These are phyloP conservation scores for Pyrrhoderma lamaoense DNA, from an alignment of 1,284 basidiomycete genomes.

Conservation along the genomic window DNA sequence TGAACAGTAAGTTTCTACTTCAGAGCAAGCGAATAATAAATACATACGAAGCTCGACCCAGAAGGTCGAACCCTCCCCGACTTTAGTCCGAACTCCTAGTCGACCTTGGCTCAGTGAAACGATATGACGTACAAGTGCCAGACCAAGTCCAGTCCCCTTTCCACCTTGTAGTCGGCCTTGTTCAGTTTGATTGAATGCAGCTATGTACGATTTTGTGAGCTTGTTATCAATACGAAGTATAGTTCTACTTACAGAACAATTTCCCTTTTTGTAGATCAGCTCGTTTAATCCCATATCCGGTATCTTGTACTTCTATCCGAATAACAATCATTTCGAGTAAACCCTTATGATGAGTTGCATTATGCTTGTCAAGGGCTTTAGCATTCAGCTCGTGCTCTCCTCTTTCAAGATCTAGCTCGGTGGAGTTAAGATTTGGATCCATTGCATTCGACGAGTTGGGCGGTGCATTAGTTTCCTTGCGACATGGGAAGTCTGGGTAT, in stretches of 20 bases:
- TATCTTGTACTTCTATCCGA: conserved; percentile 76
- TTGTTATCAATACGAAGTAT: neutral
- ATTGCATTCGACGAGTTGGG: neutral
- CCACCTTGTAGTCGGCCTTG: conserved; percentile 66
- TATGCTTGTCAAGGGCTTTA: conserved; percentile 44
- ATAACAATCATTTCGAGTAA: conserved; percentile 59
- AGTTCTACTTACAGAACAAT: conserved; percentile 56
- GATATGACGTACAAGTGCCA: conserved; percentile 46
- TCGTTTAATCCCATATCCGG: conserved; percentile 68
- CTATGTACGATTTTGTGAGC: conserved; percentile 27
- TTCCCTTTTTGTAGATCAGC: conserved; percentile 69
- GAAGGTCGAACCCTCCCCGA: conserved; percentile 32
- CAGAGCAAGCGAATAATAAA: neutral
- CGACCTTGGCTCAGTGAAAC: conserved; percentile 42
- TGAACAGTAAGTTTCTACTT: neutral
- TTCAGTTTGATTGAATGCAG: conserved; percentile 73
- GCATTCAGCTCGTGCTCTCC: conserved; percentile 31
- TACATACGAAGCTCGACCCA: conserved; percentile 37
- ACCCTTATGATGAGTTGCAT: conserved; percentile 32
- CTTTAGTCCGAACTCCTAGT: conserved; percentile 31
- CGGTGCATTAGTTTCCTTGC: neutral
- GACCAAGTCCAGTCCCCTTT: conserved; percentile 42
- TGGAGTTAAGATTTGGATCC: neutral
- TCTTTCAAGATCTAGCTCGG: conserved; percentile 11
- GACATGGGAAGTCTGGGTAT: neutral